phyloP scores from a whole-genome alignment of 768 basidiomycete species.

The Russula sp. region DNA sequence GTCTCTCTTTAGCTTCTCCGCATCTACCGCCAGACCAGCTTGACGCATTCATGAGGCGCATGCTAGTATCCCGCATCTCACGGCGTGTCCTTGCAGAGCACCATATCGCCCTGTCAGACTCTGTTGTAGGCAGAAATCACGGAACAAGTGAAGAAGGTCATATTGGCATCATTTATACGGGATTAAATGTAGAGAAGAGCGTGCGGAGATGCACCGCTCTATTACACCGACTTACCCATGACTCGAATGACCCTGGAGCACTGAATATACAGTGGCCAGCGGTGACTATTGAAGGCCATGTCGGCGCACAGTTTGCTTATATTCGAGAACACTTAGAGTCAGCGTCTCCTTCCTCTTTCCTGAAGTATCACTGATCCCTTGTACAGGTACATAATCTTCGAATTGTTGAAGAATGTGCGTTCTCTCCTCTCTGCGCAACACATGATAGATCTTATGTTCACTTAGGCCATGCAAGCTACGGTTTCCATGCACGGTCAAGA shows the following conservation, averaged over 20 bases:
- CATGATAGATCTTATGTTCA: not conserved
- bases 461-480: slow-evolving; percentile 69
- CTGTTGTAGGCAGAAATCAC: slow-evolving; percentile 34
- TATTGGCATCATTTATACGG: slow-evolving; percentile 83
- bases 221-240: slow-evolving; percentile 43
- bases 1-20: slow-evolving; percentile 78
- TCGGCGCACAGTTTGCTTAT: slow-evolving; percentile 68
- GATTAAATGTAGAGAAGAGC: slow-evolving; percentile 60
- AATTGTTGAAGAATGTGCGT: slow-evolving; percentile 82
- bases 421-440: not conserved
- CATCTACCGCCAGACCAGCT: slow-evolving; percentile 71
- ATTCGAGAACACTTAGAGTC: slow-evolving; percentile 85
- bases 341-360: slow-evolving; percentile 26
- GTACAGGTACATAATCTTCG: slow-evolving; percentile 76
- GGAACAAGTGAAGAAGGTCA: slow-evolving; percentile 38
- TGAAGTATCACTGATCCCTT: not conserved
- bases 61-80: slow-evolving; percentile 88
- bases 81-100: slow-evolving; percentile 86
- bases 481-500: slow-evolving; percentile 42
- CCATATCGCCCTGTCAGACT: slow-evolving; percentile 74
- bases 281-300: slow-evolving; percentile 67
- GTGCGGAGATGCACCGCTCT: slow-evolving; percentile 63
- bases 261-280: slow-evolving; percentile 47
- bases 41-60: slow-evolving; percentile 84
- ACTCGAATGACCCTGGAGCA: slow-evolving; percentile 35